phyloP scores from a whole-genome alignment of 116 monocot species.

The Posidonia oceanica region DNA sequence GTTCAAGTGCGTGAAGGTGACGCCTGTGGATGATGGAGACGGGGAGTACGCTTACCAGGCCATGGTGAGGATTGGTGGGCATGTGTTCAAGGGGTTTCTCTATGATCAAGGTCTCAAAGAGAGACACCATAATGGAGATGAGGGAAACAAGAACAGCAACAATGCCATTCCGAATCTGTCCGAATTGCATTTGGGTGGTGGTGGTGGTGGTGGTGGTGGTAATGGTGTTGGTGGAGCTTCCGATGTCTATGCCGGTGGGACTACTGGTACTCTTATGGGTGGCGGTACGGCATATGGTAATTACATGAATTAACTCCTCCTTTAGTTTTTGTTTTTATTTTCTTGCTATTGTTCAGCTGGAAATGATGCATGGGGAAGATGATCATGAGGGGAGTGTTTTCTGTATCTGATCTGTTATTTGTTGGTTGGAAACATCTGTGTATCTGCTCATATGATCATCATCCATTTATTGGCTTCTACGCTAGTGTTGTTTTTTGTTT shows the following conservation, averaged over 20 bases:
- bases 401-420: no score
- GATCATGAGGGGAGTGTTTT: background rate
- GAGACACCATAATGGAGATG: conserved; percentile 6
- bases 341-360: background rate
- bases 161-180: conserved; percentile 44
- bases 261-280: background rate
- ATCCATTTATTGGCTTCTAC: no score
- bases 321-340: no score
- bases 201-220: conserved; percentile 16
- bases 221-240: background rate
- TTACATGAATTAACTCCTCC: no score
- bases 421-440: no score
- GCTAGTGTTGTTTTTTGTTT: no score
- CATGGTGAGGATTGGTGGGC: conserved; percentile 73
- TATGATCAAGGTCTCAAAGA: conserved; percentile 75
- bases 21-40: conserved; percentile 70
- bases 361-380: background rate
- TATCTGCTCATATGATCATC: no score
- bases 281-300: conserved; percentile 4
- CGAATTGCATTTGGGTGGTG: conserved; percentile 67
- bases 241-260: conserved; percentile 1
- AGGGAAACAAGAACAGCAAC: conserved; percentile 12
- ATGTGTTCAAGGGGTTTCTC: conserved; percentile 76
- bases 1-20: conserved; percentile 91
- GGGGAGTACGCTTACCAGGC: conserved; percentile 91